phyloP scores from a whole-genome alignment of 1,139 yeast species.

The Hyphopichia buzzinii region DNA sequence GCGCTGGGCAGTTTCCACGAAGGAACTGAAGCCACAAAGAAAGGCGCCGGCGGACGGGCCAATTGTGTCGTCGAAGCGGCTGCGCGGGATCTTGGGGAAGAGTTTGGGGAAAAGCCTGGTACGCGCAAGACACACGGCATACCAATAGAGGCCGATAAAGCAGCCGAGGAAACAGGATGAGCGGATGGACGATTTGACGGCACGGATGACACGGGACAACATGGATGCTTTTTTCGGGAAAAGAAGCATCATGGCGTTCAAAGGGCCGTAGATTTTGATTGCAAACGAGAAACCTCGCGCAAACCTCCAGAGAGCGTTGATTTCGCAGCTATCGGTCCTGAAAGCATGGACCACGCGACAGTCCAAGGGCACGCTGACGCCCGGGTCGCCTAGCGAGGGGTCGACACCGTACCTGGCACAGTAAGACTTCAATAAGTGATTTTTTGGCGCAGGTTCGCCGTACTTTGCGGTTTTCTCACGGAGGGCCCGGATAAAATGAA shows the following conservation, averaged over 20 bases:
- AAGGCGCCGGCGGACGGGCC: slow-evolving; percentile 31
- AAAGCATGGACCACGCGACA: slow-evolving; percentile 37
- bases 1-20: slow-evolving; percentile 31
- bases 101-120: slow-evolving; percentile 27
- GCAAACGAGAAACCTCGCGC: slow-evolving; percentile 35
- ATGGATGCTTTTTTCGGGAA: slow-evolving; percentile 22
- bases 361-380: slow-evolving; percentile 21
- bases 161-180: slow-evolving; percentile 35
- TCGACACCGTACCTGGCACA: slow-evolving; percentile 27
- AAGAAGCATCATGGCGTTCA: slow-evolving; percentile 30
- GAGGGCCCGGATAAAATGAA: slow-evolving; percentile 21
- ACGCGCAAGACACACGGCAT: slow-evolving; percentile 36
- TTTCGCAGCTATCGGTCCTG: slow-evolving; percentile 30
- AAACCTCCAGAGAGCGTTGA: slow-evolving; percentile 40
- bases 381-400: slow-evolving; percentile 20
- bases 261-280: slow-evolving; percentile 30
- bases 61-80: slow-evolving; percentile 29
- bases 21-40: slow-evolving; percentile 34
- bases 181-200: slow-evolving; percentile 23
- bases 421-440: slow-evolving; percentile 21
- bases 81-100: slow-evolving; percentile 27
- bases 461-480: slow-evolving; percentile 22
- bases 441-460: slow-evolving; percentile 22
- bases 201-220: slow-evolving; percentile 19
- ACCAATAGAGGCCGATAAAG: slow-evolving; percentile 35